Evolutionary conservation across 495 filamentous ascomycete genomes (phyloP), one percentile per base, ranked within the genome.

Genomic region (Durotheca rogersii): DNA sequence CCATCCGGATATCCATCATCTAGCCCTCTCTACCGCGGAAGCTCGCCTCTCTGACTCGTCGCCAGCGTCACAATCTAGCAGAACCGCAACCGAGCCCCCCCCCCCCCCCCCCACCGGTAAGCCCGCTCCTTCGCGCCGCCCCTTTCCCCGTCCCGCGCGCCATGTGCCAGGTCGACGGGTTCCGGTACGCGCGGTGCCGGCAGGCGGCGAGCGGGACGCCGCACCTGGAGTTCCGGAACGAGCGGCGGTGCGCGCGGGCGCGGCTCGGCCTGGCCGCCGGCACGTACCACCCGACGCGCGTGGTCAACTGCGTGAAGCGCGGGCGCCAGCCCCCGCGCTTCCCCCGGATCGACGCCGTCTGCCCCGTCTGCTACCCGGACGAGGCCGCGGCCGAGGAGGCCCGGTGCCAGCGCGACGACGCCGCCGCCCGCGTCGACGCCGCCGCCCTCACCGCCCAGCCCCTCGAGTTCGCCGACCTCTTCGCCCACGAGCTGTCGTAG

Each of bases 291-390:
- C 55, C 55, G 3, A 19, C 41, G 10, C 29, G 7, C 5, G 17
- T 58, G 11, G 34, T 20, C 9, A 58, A 53, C 31, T 25, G 19
- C 12, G 40, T 53, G 14, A 19, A 35, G 34, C 36, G 18, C 10
- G 20, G 35, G 15, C 18, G n/a, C 25, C 14, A 49, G 55, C 1
- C 4, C 21, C 3, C 38, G 23, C 39, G 2, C 21, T 20, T 7
- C 30, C 27, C 12, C 51, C 58, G 0, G 18, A 21, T 59, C 20
- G 35, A 57, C 12, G 58, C 44, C 3, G 39, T 33, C 0, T 65
- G 61, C 7, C 41, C 59, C 12, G 14, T 19, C 0, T 65, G 61
- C 14, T 51, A 43, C n/a, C 54, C 58, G 0, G 15, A 53, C 7
- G 14, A 56, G 21, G 51, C 54, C 0, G 45, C 34, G 0, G 32